Conservation (phyloP, 129 eudicot genomes). For the Deinandra increscens region DNA sequence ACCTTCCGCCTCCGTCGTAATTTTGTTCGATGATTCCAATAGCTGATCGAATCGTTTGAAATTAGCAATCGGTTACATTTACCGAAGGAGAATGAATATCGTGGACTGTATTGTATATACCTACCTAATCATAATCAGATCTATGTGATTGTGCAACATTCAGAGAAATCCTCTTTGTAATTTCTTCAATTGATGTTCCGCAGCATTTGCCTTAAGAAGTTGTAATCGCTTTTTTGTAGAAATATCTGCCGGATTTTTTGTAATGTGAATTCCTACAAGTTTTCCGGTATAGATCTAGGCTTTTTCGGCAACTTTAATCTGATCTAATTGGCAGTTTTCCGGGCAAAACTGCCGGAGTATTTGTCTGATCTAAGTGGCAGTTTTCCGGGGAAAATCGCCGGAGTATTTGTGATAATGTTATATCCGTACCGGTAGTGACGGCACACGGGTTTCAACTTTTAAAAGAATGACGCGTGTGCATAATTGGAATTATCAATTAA, state of each 20-base stretch:
- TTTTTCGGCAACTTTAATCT: too few relatives aligned
- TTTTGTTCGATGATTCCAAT: background rate
- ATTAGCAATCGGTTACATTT: background rate
- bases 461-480: background rate
- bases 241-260: background rate
- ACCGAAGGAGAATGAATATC: background rate
- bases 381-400: too few relatives aligned
- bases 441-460: too few relatives aligned
- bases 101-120: conserved; percentile 12
- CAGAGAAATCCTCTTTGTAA: conserved; percentile 19
- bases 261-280: background rate
- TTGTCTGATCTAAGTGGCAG: too few relatives aligned
- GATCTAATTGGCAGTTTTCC: too few relatives aligned
- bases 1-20: conserved; percentile 28
- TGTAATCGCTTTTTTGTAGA: conserved; percentile 31
- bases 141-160: conserved; percentile 28
- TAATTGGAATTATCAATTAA: too few relatives aligned
- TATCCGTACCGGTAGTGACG: too few relatives aligned
- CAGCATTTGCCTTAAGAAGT: conserved; percentile 2
- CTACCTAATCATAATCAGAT: background rate
- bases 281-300: background rate
- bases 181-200: conserved; percentile 29
- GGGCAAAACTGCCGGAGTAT: too few relatives aligned
- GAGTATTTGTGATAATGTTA: too few relatives aligned
- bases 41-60: background rate